Evolutionary conservation across 805 yeast genomes (phyloP), one percentile per base, ranked within the genome.

Genomic region (Hanseniaspora meyeri): DNA sequence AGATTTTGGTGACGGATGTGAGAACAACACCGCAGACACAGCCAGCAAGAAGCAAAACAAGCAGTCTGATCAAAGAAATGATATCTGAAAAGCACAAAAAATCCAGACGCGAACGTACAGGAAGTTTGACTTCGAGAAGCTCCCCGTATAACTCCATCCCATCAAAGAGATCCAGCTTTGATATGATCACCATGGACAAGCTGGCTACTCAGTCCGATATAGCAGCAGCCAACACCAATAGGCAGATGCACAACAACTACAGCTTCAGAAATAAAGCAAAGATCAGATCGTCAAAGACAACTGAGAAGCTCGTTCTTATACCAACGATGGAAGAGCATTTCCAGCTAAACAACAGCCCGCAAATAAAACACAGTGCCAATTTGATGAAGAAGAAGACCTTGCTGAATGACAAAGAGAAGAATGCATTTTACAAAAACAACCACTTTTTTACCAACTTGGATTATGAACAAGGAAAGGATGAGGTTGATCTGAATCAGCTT

Each of bases 221-320:
- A 84, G 0, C 79, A 77, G 57, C 71, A 78, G 49, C 72, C 78
- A 46, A 46, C 29, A 50, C 40, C 24, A 45, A 51, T 24, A 27
- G 55, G 17, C 47, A 51, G 12, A 29, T 45, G 16, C 45, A 51
- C 20, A 36, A 51, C 16, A 43, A 45, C 5, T 51, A 51, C 16
- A 43, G 43, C 19, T 51, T 51, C 29, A 51, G 50, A 29, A 51
- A 45, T 11, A 51, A 51, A 31, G 34, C 32, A 80, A 76, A 60
- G 68, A 80, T 86, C 10, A 75, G 97, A 69, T 85, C 95, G 0
- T 85, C 95, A 1, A 90, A 87, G 65, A 82, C 87, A 1, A 83
- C 95, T 0, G 95, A 90, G 65, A 83, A 85, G 62, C 74, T 90
- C 62, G 97, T 90, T 4, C 72, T 88, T 46, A 87, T 91, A 51